Evolutionary conservation across 2,329 filamentous ascomycete species (phyloP), one percentile per base, ranked within the genome.

Genomic region (Aspergillus calidoustus): DNA sequence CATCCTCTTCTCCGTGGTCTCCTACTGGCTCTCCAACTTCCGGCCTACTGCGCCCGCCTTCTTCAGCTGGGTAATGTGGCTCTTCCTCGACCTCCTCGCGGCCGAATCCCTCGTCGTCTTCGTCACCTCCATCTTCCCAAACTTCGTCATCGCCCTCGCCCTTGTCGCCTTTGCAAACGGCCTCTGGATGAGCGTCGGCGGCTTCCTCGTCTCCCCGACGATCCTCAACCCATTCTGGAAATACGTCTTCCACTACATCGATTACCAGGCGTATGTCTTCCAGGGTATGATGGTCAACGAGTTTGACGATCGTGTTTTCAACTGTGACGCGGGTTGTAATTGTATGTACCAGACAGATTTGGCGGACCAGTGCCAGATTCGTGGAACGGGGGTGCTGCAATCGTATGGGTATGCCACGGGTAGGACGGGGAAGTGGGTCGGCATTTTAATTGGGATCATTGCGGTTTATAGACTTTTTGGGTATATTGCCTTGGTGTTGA

Each of bases 221-320:
- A 85, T 89, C 2, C 82, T 96, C 46, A 96, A 96, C 75, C 86
- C 85, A 2, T 96, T 96, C 69, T 96, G 91, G 87, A 86, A 88
- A 74, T 95, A 96, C 69, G 91, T 91, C 6, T 95, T 95, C 69
- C 90, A 93, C 73, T 96, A 93, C 75, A 93, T 93, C 72, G 91
- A 96, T 74, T 96, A 96, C 71, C 91, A 94, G 74, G 81, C 83
- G 47, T 96, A 93, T 69, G 92, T 96, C 3, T 96, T 96, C 73
- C 87, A 94, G 72, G 92, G 91, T 15, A 95, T 96, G 92, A 95
- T 96, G 91, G 88, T 94, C 57, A 96, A 95, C 71, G 91, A 96
- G 78, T 95, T 96, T 74, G 80, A 80, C 1, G 66, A 84, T 19
- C 81, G 91, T 15, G 83, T 80, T 3, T 96, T 91, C 74, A 74